phyloP scores from a whole-genome alignment of 768 basidiomycete genomes.

The Lactifluus subvellereus region DNA sequence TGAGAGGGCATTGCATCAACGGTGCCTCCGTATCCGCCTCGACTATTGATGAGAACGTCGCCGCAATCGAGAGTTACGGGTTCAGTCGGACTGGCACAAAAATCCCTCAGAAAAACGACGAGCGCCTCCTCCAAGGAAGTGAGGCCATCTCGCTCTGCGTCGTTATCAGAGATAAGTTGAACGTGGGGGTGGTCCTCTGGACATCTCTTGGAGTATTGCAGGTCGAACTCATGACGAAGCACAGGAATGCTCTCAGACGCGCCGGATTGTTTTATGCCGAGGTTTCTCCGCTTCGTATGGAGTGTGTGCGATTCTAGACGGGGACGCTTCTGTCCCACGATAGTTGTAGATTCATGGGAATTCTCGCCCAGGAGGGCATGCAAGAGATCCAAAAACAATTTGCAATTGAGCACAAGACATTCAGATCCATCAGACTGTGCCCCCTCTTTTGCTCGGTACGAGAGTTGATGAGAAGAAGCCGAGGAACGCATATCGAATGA shows the following conservation, averaged over 20 bases:
- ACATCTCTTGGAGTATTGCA: slow-evolving; percentile 10
- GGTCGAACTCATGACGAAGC: slow-evolving; percentile 19
- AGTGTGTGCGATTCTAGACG: background rate
- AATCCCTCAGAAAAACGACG: slow-evolving; percentile 12
- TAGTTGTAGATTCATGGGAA: background rate
- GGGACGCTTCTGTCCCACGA: slow-evolving; percentile 16
- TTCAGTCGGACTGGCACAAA: slow-evolving; percentile 9
- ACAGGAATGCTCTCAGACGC: slow-evolving; percentile 11
- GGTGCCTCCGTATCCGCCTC: slow-evolving; percentile 11
- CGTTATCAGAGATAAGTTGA: slow-evolving; percentile 16
- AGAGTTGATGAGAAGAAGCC: slow-evolving; percentile 12
- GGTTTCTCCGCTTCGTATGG: slow-evolving; percentile 3
- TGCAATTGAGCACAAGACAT: slow-evolving; percentile 10
- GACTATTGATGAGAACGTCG: slow-evolving; percentile 9
- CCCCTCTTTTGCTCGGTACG: slow-evolving; percentile 12
- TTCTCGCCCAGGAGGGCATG: background rate
- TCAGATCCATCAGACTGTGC: background rate
- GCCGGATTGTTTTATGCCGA: background rate
- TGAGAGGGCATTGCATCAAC: slow-evolving; percentile 1
- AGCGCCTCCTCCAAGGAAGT: slow-evolving; percentile 9
- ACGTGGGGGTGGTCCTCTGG: background rate
- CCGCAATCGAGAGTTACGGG: slow-evolving; percentile 20
- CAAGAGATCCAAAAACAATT: slow-evolving; percentile 11
- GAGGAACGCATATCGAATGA: slow-evolving; percentile 17
- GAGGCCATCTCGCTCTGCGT: slow-evolving; percentile 11